Evolutionary conservation across 306 rosid genomes (phyloP).

Genomic region (Vigna reflexopilosa): DNA sequence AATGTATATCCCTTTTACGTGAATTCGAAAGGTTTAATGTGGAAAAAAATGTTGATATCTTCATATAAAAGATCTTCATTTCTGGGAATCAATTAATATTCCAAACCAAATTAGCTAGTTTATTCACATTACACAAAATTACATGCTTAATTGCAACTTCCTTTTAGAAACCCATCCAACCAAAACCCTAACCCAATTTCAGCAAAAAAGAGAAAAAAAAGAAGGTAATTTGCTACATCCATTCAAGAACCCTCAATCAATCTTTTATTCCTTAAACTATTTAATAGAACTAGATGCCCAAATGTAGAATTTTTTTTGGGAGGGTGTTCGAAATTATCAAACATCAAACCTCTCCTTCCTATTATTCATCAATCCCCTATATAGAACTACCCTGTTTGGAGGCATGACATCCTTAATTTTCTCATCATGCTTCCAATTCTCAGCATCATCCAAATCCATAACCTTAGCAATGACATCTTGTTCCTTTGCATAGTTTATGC

Average conservation of each 20-base stretch:
- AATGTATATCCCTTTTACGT: no score
- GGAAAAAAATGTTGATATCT: no score
- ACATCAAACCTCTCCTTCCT: conserved; percentile 23
- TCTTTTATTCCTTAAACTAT: not conserved
- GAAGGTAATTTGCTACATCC: not conserved
- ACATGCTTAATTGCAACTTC: not conserved
- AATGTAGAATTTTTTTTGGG: not conserved
- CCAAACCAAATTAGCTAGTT: no score
- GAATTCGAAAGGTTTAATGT: no score
- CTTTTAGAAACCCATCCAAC: not conserved
- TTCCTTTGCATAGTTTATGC: not conserved
- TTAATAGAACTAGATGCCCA: not conserved
- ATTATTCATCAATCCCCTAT: conserved; percentile 48
- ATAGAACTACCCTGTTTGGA: conserved; percentile 53
- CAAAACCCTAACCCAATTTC: not conserved
- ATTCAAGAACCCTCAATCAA: not conserved
- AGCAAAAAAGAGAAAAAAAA: not conserved
- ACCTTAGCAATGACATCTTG: not conserved
- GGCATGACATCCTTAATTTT: conserved; percentile 53
- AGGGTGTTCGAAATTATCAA: not conserved
- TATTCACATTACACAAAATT: no score
- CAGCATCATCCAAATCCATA: not conserved
- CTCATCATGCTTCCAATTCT: not conserved
- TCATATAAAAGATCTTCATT: no score
- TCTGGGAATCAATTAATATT: no score